Conservation (phyloP, 345 rosid genomes). For the Citrus unshiu region DNA sequence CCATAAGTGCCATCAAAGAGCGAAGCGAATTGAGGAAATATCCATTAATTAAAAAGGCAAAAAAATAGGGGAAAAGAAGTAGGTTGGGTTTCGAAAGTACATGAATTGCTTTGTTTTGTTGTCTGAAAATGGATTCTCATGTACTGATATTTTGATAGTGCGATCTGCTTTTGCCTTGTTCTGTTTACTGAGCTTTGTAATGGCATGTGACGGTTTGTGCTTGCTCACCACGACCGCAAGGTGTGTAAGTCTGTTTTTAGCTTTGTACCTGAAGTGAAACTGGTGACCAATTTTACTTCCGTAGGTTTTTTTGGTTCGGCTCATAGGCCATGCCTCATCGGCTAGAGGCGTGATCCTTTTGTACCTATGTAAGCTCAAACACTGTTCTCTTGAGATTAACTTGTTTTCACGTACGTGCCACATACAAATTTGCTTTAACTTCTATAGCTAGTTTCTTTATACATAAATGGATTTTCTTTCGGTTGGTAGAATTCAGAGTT, state of each 20-base stretch:
- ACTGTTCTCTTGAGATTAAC: too few species aligned
- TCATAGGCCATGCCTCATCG: not conserved
- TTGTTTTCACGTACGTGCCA: too few species aligned
- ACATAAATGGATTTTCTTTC: too few species aligned
- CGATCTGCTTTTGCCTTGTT: constrained; percentile 2
- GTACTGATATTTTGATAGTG: constrained; percentile 6
- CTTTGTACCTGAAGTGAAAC: not conserved
- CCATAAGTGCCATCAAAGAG: not conserved
- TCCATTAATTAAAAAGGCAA: not conserved
- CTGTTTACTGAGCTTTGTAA: not conserved
- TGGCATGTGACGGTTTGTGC: not conserved
- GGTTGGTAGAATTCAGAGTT: too few species aligned
- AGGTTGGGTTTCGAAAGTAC: not conserved
- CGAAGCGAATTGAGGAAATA: not conserved
- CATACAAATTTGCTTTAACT: too few species aligned
- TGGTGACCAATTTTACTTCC: not conserved
- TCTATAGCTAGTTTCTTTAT: too few species aligned
- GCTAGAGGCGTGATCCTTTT: not conserved
- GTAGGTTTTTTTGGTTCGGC: not conserved
- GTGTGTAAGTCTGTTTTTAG: too few species aligned
- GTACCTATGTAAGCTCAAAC: not conserved
- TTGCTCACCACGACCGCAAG: not conserved
- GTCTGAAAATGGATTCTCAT: not conserved
- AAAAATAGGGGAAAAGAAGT: not conserved
- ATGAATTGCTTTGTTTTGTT: not conserved